Conservation (phyloP, 768 basidiomycete genomes). For the Termitomyces sp. region DNA sequence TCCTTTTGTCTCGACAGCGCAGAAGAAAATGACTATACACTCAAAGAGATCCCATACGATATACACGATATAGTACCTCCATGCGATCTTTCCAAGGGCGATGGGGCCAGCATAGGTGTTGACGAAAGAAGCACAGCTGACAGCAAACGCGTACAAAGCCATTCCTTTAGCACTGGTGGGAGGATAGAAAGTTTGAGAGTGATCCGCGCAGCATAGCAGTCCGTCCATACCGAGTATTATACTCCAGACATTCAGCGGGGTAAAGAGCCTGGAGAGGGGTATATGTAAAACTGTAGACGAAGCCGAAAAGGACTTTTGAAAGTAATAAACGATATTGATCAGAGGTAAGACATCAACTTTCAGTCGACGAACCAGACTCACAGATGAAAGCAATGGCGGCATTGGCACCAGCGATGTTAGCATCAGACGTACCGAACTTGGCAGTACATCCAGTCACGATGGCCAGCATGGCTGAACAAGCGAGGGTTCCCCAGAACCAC, state of each 20-base stretch:
- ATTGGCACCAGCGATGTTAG: constrained; percentile 34
- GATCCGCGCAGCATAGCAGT: neutral
- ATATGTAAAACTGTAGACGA: constrained; percentile 49
- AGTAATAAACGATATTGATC: neutral
- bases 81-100: constrained; percentile 26
- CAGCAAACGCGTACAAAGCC: constrained; percentile 41
- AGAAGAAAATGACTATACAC: constrained; percentile 30
- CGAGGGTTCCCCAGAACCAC: constrained; percentile 43
- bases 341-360: neutral
- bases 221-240: constrained; percentile 36
- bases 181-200: neutral
- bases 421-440: constrained; percentile 28
- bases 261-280: constrained; percentile 56
- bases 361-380: constrained; percentile 14
- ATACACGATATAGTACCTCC: constrained; percentile 37
- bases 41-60: constrained; percentile 35
- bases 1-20: constrained; percentile 36
- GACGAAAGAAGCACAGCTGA: constrained; percentile 39
- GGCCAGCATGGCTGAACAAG: constrained; percentile 30
- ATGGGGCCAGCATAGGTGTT: constrained; percentile 46
- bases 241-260: constrained; percentile 49
- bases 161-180: constrained; percentile 51
- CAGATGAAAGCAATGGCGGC: constrained; percentile 41
- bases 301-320: constrained; percentile 42
- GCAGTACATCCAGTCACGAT: constrained; percentile 39